Conservation (phyloP, 495 filamentous ascomycete genomes). For the Lentithecium fluviatile region DNA sequence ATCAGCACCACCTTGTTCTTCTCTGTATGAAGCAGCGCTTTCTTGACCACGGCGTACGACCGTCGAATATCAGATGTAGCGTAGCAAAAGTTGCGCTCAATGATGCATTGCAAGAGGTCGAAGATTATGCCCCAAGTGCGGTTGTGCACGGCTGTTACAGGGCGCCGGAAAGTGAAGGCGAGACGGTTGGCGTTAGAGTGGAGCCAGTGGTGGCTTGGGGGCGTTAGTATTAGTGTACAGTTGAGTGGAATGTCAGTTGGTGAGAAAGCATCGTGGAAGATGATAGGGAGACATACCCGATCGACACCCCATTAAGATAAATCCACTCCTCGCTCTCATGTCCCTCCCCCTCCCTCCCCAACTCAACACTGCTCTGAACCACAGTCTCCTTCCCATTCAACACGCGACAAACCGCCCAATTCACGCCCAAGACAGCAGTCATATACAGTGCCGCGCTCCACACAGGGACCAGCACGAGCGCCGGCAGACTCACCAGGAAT, state of each 20-base stretch:
- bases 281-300: slow-evolving; percentile 43
- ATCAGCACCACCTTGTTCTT: slow-evolving; percentile 74
- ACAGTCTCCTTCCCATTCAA: slow-evolving; percentile 21
- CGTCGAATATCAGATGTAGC: slow-evolving; percentile 67
- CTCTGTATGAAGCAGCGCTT: slow-evolving; percentile 54
- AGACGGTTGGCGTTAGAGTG: slow-evolving; percentile 70
- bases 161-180: slow-evolving; percentile 70
- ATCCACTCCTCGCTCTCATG: slow-evolving; percentile 65
- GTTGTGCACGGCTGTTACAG: slow-evolving; percentile 79
- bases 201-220: slow-evolving; percentile 52
- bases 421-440: slow-evolving; percentile 16
- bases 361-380: slow-evolving; percentile 16
- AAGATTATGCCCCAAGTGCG: slow-evolving; percentile 53
- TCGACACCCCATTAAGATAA: slow-evolving; percentile 69
- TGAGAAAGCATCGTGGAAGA: background rate
- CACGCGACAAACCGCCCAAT: slow-evolving; percentile 22
- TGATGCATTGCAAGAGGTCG: slow-evolving; percentile 45
- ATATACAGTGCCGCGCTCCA: slow-evolving; percentile 25
- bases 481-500: slow-evolving; percentile 30
- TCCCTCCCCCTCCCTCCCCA: slow-evolving; percentile 13
- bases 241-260: background rate
- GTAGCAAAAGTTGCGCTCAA: slow-evolving; percentile 74
- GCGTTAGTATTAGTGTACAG: background rate
- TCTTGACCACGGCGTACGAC: slow-evolving; percentile 55
- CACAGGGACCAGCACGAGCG: slow-evolving; percentile 20